Evolutionary conservation across 257 asterid species (phyloP).

Genomic region (Fraxinus anomala): DNA sequence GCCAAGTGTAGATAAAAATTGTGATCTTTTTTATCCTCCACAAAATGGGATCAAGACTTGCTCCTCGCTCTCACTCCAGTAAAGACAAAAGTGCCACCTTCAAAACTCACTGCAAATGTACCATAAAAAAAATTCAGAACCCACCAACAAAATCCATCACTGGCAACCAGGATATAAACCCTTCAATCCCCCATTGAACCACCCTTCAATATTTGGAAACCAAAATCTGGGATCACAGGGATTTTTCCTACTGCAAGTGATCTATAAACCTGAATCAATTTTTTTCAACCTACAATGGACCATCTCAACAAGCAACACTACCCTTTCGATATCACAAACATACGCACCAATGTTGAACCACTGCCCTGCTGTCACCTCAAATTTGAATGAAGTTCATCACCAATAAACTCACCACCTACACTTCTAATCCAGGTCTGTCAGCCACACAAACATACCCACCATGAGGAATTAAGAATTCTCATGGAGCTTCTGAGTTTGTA

Average conservation of each 20-base stretch:
- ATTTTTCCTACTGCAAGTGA: background rate
- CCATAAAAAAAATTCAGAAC: background rate
- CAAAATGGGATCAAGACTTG: too few species aligned
- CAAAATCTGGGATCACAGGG: background rate
- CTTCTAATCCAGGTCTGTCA: background rate
- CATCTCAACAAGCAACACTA: background rate
- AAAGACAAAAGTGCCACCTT: too few species aligned
- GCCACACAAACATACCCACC: background rate
- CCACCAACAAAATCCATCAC: background rate
- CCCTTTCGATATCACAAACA: background rate
- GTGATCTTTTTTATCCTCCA: too few species aligned
- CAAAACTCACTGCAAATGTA: background rate
- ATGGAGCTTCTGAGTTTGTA: background rate
- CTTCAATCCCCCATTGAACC: background rate
- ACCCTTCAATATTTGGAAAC: background rate
- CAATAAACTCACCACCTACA: background rate
- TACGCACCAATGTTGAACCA: background rate
- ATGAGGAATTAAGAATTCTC: background rate
- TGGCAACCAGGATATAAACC: background rate
- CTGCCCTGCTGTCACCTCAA: background rate
- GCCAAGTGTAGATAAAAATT: too few species aligned
- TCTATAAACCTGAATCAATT: background rate
- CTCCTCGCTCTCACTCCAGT: too few species aligned
- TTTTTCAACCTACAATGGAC: background rate
- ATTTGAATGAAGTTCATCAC: background rate